Base-by-base conservation (phyloP, 306 rosid species). In the Castanea mollissima region DNA sequence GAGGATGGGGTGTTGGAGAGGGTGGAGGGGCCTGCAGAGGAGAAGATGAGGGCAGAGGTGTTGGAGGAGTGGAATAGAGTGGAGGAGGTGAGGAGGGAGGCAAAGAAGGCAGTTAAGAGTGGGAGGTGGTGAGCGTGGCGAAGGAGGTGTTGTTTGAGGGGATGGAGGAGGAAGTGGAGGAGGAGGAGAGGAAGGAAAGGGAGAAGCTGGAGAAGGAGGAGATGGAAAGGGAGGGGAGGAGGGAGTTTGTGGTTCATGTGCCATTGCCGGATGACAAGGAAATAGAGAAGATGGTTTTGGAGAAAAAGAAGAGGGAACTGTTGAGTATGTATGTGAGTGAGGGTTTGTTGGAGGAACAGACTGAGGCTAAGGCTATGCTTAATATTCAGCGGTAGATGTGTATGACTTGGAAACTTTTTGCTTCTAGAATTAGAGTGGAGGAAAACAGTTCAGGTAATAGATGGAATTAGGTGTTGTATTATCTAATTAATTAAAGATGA, bases 221-320 rank as follows among this genome's bases (percentile, higher is more conserved):
- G 46, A 85, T 80, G 85, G 76, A 56, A 74, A 79, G 77, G 67
- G 90, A 83, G 67, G 85, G 81, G 79, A 93, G 86, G 79, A 89
- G 81, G 76, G 92, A 92, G 84, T 95, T 95, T 46, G 88, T 95
- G 65, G 99, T 82, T 32, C 99, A 95, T 5, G 99, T 95, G 78
- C 99, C 99, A 0, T 69, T 92, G 81, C 98, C 98, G 0, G 98
- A 95, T 78, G 88, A 83, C 32, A 91, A 85, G 88, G 99, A 95
- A 84, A 92, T 95, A 20, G 99, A 95, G 90, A 92, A 31, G 86
- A 95, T 93, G 99, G 94, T 95, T 73, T 46, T 95, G 82, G 89
- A 95, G 93, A 95, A 92, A 92, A 95, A 95, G 88, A 92, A 92
- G 89, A 82, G 55, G 88, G 99, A 95, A 38, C 69, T 95, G 49